These are phyloP conservation scores for Lachancea cidri DNA, from an alignment of 805 yeast species.

Conservation along the genomic window DNA sequence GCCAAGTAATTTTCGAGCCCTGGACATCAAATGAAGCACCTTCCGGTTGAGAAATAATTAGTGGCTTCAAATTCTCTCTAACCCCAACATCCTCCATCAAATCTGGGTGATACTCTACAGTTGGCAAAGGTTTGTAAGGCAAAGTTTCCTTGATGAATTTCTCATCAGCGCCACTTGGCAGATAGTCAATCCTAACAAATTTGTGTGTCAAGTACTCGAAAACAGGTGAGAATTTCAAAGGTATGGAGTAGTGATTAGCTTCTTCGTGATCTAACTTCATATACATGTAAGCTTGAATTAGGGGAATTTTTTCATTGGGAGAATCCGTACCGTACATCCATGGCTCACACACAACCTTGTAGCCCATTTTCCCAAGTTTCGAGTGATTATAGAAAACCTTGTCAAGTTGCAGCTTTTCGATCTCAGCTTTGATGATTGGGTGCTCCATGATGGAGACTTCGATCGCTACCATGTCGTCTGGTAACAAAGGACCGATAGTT, in stretches of 20 bases:
- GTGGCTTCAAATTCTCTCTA: conserved; percentile 59
- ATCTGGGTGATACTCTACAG: conserved; percentile 72
- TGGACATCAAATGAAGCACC: conserved; percentile 65
- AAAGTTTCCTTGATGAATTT: conserved; percentile 47
- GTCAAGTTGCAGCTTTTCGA: conserved; percentile 63
- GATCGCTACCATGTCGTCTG: conserved; percentile 53
- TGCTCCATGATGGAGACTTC: conserved; percentile 48
- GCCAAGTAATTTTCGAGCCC: conserved; percentile 67
- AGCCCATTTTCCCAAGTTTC: conserved; percentile 18
- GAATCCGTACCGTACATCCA: conserved; percentile 87
- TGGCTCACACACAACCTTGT: conserved; percentile 57
- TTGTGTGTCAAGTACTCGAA: conserved; percentile 56
- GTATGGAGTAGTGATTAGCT: conserved; percentile 71
- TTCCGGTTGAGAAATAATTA: conserved; percentile 67
- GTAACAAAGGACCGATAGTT: conserved; percentile 64
- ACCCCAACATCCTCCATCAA: conserved; percentile 46
- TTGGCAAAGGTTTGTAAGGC: conserved; percentile 55
- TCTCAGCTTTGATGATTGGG: conserved; percentile 57
- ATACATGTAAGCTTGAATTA: conserved; percentile 72
- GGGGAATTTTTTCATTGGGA: conserved; percentile 45
- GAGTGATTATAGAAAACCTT: conserved; percentile 27
- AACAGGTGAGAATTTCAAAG: conserved; percentile 69
- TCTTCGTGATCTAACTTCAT: conserved; percentile 62
- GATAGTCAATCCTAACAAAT: conserved; percentile 65
- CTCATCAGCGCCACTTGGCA: conserved; percentile 69